Evolutionary conservation across 495 filamentous ascomycete species (phyloP), one percentile per base, ranked within the genome.

Genomic region (Lasiosphaeria hispida): DNA sequence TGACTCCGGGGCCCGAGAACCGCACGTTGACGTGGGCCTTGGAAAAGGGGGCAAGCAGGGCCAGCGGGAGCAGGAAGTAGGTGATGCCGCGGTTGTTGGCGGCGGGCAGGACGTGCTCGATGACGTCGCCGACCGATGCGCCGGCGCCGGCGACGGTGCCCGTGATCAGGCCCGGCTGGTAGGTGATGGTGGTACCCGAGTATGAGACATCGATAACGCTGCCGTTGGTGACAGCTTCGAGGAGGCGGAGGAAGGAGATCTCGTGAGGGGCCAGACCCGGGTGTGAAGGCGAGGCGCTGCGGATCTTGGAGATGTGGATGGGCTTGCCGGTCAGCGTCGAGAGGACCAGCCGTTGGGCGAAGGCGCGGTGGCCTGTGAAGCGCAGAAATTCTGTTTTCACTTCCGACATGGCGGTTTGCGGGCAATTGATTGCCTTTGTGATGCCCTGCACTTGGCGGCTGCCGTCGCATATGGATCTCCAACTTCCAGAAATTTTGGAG

Each of bases 151-250:
- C 72, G 10, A 85, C 77, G 44, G 83, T 86, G 47, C 92, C 95
- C 1, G 88, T 92, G 61, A 99, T 92, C 6, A 99, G 77, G 30
- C 95, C 95, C 0, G 95, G 95, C 48, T 87, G 86, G 76, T 94
- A 97, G 36, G 91, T 85, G 43, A 97, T 79, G 11, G 89, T 90
- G 0, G 94, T 97, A 61, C 95, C 94, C 9, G 90, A 96, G 73
- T 95, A 90, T 13, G 91, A 94, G 63, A 99, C 95, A 67, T 96
- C 90, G 76, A 97, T 89, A 58, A 84, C 81, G 34, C 90, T 88
- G 76, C 95, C 95, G 83, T 99, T 99, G 68, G 95, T 97, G 63
- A 99, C 80, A 52, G 88, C 79, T 69, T 97, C 94, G 62, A 99
- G 85, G 7, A 99, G 87, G 49, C 95, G 94, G 14, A 99, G 82